Percentiles rank a stretch among this genome's conserved stretches.
Conservation (phyloP, 176 grass and related monocot species). For the Rhynchospora breviuscula region DNA sequence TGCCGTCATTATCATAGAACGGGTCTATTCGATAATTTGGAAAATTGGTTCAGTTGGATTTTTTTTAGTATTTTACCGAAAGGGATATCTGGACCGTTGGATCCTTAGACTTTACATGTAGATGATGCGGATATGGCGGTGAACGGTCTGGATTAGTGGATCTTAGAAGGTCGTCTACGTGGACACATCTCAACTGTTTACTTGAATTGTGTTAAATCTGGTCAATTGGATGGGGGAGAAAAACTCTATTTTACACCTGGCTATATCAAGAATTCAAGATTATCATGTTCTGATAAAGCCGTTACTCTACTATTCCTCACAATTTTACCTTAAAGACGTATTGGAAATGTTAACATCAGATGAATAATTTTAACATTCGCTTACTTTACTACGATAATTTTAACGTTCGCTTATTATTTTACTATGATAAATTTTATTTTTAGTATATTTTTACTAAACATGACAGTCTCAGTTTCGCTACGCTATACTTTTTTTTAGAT, state of each 20-base stretch:
- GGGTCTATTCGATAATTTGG: background rate
- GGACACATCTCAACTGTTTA: background rate
- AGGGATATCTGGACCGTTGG: slow-evolving; percentile 16
- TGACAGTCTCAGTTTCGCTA: too few species aligned
- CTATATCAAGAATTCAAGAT: too few species aligned
- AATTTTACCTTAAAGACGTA: background rate
- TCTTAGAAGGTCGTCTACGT: slow-evolving; percentile 6
- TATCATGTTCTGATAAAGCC: too few species aligned
- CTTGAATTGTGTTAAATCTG: background rate
- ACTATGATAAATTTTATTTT: background rate
- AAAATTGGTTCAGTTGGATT: background rate
- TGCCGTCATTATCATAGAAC: background rate
- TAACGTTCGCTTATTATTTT: background rate
- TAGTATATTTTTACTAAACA: too few species aligned
- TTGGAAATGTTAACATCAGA: background rate
- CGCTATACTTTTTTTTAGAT: too few species aligned
- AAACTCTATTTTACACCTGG: background rate
- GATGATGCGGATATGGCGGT: background rate
- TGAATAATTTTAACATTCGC: background rate
- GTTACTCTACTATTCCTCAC: too few species aligned
- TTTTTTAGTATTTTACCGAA: slow-evolving; percentile 13
- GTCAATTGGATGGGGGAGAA: background rate
- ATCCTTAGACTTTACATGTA: background rate
- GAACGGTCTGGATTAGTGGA: slow-evolving; percentile 12
- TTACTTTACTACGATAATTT: background rate